A percentile compares a stretch with the other conserved stretches of the same genome.
Conservation (phyloP, 2,329 filamentous ascomycete species). For the Xylaria sp. region DNA sequence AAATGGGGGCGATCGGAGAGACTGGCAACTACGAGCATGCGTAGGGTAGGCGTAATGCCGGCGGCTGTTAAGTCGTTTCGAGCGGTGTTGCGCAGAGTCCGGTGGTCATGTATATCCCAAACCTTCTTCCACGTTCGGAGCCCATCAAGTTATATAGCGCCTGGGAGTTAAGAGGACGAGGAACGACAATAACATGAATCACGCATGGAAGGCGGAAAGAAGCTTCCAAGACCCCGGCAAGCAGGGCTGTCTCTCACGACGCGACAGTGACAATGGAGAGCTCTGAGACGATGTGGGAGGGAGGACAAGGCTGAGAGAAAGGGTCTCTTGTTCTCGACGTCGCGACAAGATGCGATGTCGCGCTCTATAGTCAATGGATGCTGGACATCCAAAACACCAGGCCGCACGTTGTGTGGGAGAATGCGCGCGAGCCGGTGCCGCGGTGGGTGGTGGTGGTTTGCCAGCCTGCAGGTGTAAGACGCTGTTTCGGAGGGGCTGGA, state of each 20-base stretch:
- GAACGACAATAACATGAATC: conserved; percentile 33
- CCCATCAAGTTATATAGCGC: conserved; percentile 37
- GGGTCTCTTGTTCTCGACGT: conserved; percentile 39
- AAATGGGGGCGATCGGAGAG: conserved; percentile 10
- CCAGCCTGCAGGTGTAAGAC: conserved; percentile 22
- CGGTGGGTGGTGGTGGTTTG: conserved; percentile 14
- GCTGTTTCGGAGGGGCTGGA: conserved; percentile 30
- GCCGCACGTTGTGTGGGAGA: conserved; percentile 16
- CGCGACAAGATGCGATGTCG: conserved; percentile 38
- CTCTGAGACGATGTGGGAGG: conserved; percentile 26
- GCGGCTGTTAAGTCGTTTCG: conserved; percentile 16
- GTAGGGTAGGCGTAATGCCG: not conserved
- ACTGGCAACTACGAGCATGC: conserved; percentile 14
- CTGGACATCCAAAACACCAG: conserved; percentile 21
- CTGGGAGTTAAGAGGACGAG: conserved; percentile 28
- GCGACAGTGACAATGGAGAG: conserved; percentile 28
- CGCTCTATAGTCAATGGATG: conserved; percentile 28
- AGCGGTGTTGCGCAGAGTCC: conserved; percentile 27
- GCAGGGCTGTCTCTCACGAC: conserved; percentile 35
- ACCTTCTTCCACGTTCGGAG: conserved; percentile 34
- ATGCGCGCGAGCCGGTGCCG: conserved; percentile 24
- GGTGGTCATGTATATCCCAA: conserved; percentile 34
- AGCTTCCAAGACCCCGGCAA: conserved; percentile 36
- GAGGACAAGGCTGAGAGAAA: conserved; percentile 31
- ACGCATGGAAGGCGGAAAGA: conserved; percentile 38